Evolutionary conservation across 2,329 filamentous ascomycete genomes (phyloP).

Genomic region (Penicillium italicum): DNA sequence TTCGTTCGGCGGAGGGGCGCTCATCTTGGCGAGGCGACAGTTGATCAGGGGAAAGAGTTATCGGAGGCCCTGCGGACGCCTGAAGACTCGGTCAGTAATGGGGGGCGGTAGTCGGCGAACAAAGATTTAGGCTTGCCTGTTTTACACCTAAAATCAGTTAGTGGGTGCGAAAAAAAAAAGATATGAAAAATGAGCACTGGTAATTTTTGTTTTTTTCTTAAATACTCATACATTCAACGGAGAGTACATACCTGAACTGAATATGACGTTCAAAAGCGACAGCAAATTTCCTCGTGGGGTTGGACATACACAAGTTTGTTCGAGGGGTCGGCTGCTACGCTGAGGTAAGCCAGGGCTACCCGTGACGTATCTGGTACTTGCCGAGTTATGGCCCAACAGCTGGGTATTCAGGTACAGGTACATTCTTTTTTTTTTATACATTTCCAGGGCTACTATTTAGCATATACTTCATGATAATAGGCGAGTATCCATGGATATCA

Average conservation of each 20-base stretch:
- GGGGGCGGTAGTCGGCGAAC: conserved; percentile 17
- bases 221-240: background rate
- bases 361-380: conserved; percentile 13
- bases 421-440: background rate
- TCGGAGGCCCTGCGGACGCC: conserved; percentile 23
- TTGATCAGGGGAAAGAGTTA: conserved; percentile 22
- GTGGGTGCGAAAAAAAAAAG: background rate
- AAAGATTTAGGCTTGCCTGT: conserved; percentile 19
- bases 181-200: background rate
- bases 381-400: background rate
- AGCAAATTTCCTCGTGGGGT: conserved; percentile 14
- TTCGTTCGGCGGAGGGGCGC: conserved; percentile 75
- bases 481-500: background rate
- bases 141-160: conserved; percentile 16
- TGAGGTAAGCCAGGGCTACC: conserved; percentile 13
- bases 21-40: conserved; percentile 63
- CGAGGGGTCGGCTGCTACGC: conserved; percentile 10
- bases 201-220: conserved; percentile 4
- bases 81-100: conserved; percentile 19
- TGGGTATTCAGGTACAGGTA: conserved; percentile 7
- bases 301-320: conserved; percentile 9
- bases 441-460: background rate
- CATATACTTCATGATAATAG: background rate
- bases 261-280: conserved; percentile 10
- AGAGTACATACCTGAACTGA: conserved; percentile 6